These are phyloP conservation scores for Penicillium desertorum DNA, from an alignment of 495 filamentous ascomycete genomes.

Conservation along the genomic window DNA sequence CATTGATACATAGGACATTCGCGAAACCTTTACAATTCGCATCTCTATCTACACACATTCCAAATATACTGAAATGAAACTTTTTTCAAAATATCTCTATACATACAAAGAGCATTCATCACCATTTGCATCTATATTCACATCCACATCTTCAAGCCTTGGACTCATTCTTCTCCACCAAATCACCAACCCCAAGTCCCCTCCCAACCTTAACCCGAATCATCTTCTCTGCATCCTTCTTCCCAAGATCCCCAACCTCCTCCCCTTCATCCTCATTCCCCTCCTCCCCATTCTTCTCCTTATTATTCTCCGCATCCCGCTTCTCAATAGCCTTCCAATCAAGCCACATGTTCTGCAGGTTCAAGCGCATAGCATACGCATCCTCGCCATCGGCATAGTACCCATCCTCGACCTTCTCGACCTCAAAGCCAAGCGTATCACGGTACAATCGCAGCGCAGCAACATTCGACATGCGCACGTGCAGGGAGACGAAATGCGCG, in stretches of 20 bases:
- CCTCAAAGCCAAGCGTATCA: conserved; percentile 87
- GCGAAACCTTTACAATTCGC: conserved; percentile 7
- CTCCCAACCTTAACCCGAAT: conserved; percentile 78
- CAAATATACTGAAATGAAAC: background rate
- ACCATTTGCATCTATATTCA: background rate
- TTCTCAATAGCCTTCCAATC: conserved; percentile 47
- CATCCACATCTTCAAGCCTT: conserved; percentile 15
- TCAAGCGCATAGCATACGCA: conserved; percentile 89
- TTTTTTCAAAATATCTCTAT: conserved; percentile 5
- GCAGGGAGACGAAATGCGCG: conserved; percentile 89
- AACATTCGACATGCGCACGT: conserved; percentile 90
- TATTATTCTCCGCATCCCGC: conserved; percentile 41
- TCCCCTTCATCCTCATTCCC: conserved; percentile 41
- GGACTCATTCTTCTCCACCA: conserved; percentile 76
- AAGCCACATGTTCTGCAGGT: conserved; percentile 63
- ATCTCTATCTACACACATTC: background rate
- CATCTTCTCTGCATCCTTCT: conserved; percentile 51
- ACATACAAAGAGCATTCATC: conserved; percentile 3
- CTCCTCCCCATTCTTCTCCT: conserved; percentile 34
- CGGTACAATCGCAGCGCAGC: conserved; percentile 90
- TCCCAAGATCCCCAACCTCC: conserved; percentile 52
- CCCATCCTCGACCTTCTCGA: conserved; percentile 84
- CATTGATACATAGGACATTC: background rate
- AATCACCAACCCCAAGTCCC: conserved; percentile 74
- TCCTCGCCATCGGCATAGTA: conserved; percentile 99